Base-by-base conservation (phyloP, 2,329 filamentous ascomycete genomes). In the Sarocladiaceae sp. region DNA sequence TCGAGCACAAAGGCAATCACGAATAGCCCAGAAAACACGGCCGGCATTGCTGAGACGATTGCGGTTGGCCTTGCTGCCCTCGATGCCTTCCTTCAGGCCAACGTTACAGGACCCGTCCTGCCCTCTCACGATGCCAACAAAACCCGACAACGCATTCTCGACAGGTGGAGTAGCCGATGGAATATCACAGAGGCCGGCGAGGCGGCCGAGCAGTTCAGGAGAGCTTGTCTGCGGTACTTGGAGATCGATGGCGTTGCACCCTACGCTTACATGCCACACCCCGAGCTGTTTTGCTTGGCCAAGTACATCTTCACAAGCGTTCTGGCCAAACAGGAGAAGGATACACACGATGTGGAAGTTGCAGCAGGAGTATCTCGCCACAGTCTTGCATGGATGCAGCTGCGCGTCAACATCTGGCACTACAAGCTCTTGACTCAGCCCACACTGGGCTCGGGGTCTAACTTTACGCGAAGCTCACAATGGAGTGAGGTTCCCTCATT, bases 81-180 rank as follows among this genome's bases (percentile, higher is more conserved):
- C 10, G 76, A 88, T 56, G 78, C 83, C 10, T 96, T 95, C 59
- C 64, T 95, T 13, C 90, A 96, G 61, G 80, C 81, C 1, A 95
- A 88, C 58, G 85, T 94, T 44, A 95, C 90, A 3, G 90, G 90
- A 0, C 90, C 90, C 1, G 83, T 88, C 0, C 68, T 95, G n/a
- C 53, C 63, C 0, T 43, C 52, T 33, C 33, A 47, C 24, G 48
- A 50, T 2, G 27, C 26, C 4, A 16, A 33, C 16, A 43, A 43
- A 15, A 33, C 18, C 32, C 23, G 40, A 27, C 37, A 41, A 15
- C 37, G 37, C 4, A 41, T 41, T 9, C 19, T 29, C 21, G 18
- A 41, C 26, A 24, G 23, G 12, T 41, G 37, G 37, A 27, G 23
- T 12, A 19, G 9, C 9, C 37, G 37, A 23, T 41, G 37, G 37